Evolutionary conservation across 2,329 filamentous ascomycete genomes (phyloP).

Genomic region (Nakataea oryzae): DNA sequence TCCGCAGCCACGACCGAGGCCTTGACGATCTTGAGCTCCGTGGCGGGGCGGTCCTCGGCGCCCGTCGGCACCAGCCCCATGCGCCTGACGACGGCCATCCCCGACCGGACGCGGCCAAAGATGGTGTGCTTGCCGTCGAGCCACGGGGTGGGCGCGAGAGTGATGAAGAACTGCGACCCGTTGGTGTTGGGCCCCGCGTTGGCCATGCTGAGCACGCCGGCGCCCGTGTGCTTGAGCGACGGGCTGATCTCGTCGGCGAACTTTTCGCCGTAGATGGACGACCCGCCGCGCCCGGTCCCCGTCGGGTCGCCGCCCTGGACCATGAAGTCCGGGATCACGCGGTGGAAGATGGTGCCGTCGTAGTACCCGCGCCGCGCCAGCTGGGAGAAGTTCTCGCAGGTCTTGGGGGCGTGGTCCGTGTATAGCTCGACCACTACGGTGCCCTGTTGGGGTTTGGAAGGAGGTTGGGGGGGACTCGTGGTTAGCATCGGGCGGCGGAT

Average conservation of each 20-base stretch:
- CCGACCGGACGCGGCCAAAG: conserved; percentile 80
- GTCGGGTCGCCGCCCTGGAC: conserved; percentile 90
- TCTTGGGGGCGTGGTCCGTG: conserved; percentile 75
- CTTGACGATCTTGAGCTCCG: conserved; percentile 71
- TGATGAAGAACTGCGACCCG: conserved; percentile 93
- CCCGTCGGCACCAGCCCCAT: conserved; percentile 84
- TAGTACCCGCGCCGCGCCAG: conserved; percentile 82
- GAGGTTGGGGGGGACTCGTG: conserved; percentile 60
- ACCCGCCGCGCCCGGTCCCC: conserved; percentile 81
- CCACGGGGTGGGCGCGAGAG: conserved; percentile 89
- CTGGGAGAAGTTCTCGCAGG: conserved; percentile 78
- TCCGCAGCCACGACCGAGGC: conserved; percentile 46
- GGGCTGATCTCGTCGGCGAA: conserved; percentile 83
- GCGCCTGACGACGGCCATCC: conserved; percentile 73
- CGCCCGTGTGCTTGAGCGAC: conserved; percentile 79
- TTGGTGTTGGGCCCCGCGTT: conserved; percentile 91
- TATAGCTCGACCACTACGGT: conserved; percentile 83
- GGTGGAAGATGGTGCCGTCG: conserved; percentile 77
- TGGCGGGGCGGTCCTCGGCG: conserved; percentile 66
- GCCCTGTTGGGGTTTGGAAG: conserved; percentile 75
- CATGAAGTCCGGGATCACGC: conserved; percentile 95
- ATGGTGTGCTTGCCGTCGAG: conserved; percentile 95
- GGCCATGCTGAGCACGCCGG: conserved; percentile 92
- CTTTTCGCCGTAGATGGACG: conserved; percentile 83
- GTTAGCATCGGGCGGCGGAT: conserved; percentile 52